Conservation (phyloP, 2,329 filamentous ascomycete genomes). For the Macrophomina pseudophaseolina region DNA sequence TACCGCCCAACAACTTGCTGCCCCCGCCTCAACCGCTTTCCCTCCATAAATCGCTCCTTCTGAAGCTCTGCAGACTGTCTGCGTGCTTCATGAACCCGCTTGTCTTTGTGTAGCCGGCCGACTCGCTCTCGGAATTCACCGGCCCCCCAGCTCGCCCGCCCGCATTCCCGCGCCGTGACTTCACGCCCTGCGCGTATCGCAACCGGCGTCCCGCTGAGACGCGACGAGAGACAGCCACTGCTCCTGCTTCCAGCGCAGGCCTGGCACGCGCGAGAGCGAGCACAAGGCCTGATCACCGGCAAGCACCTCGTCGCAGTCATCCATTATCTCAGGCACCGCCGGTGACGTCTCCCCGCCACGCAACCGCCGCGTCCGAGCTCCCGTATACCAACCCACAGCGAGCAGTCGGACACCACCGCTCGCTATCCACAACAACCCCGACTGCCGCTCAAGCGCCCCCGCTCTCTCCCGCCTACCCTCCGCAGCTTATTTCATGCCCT, state of each 20-base stretch:
- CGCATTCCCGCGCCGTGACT: conserved; percentile 19
- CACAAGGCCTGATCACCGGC: conserved; percentile 20
- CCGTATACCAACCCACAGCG: conserved; percentile 6
- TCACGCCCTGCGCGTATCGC: conserved; percentile 8
- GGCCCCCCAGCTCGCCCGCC: conserved; percentile 7
- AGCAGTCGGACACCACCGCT: conserved; percentile 15
- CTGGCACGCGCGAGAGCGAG: conserved; percentile 17
- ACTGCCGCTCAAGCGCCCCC: neutral
- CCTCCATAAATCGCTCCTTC: neutral
- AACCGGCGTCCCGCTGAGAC: conserved; percentile 10
- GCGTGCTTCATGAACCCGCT: conserved; percentile 3
- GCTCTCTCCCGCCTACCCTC: neutral
- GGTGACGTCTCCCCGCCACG: conserved; percentile 26
- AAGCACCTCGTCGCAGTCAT: conserved; percentile 12
- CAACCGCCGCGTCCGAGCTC: conserved; percentile 21
- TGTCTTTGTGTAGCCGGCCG: conserved; percentile 8
- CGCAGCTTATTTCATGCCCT: conserved; percentile 27
- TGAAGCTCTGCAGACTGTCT: conserved; percentile 1
- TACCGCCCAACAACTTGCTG: conserved; percentile 25
- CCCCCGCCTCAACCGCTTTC: conserved; percentile 22
- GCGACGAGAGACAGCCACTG: neutral
- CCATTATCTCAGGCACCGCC: conserved; percentile 17
- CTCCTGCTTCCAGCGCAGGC: neutral
- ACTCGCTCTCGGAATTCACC: conserved; percentile 18
- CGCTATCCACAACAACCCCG: neutral